phyloP scores from a whole-genome alignment of 768 basidiomycete genomes.

The Tulasnella calospora region DNA sequence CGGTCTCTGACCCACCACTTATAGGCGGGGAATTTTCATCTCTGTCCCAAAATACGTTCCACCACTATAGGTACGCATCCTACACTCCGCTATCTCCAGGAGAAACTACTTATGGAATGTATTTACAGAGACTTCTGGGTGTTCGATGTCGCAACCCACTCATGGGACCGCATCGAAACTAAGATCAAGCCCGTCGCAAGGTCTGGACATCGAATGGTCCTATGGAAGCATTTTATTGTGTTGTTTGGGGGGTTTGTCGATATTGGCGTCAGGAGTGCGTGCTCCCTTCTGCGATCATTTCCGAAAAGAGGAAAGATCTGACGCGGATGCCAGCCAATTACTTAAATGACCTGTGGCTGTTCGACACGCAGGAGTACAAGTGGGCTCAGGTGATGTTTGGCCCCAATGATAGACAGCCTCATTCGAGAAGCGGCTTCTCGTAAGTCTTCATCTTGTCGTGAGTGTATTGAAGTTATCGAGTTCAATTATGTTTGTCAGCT shows the following conservation, averaged over 20 bases:
- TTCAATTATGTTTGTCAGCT: constrained; percentile 55
- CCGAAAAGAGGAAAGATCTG: not conserved
- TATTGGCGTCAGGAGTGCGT: constrained; percentile 71
- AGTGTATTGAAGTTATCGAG: not conserved
- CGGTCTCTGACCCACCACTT: not conserved
- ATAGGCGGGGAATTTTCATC: constrained; percentile 83
- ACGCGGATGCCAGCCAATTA: constrained; percentile 56
- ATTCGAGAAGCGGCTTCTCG: constrained; percentile 55
- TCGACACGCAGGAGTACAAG: constrained; percentile 78
- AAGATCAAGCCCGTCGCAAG: constrained; percentile 73
- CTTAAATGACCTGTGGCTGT: constrained; percentile 78
- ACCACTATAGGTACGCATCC: not conserved
- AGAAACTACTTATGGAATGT: constrained; percentile 43
- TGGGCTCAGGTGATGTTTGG: constrained; percentile 76
- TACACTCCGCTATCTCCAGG: not conserved
- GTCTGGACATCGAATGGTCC: constrained; percentile 70
- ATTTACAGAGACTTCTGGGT: constrained; percentile 74
- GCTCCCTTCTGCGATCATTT: not conserved
- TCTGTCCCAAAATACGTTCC: constrained; percentile 74
- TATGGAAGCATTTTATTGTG: constrained; percentile 83
- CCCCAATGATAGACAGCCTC: constrained; percentile 66
- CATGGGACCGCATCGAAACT: constrained; percentile 87
- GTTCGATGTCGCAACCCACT: constrained; percentile 71
- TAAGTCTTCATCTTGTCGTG: not conserved
- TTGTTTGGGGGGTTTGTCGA: constrained; percentile 91